These are phyloP conservation scores for Brassica juncea DNA, from an alignment of 345 rosid genomes.

Conservation along the genomic window DNA sequence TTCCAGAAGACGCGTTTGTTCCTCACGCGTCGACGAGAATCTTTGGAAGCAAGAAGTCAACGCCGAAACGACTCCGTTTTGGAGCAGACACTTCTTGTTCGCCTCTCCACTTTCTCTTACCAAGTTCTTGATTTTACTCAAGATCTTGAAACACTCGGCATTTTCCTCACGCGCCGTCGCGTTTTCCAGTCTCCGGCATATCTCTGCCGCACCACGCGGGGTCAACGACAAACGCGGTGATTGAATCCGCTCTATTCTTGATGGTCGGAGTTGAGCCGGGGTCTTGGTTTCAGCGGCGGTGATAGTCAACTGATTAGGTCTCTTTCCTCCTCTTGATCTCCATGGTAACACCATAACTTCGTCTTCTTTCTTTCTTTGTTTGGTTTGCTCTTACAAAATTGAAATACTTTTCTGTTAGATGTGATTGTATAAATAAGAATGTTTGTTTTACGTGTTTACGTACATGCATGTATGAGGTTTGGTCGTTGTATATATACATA, in stretches of 20 bases:
- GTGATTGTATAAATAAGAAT: slow-evolving; percentile 23
- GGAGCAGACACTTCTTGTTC: slow-evolving; percentile 53
- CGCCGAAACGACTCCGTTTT: slow-evolving; percentile 44
- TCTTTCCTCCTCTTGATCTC: slow-evolving; percentile 39
- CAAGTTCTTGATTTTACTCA: slow-evolving; percentile 50
- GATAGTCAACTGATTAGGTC: slow-evolving; percentile 22
- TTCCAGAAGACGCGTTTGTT: slow-evolving; percentile 42
- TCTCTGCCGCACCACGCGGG: slow-evolving; percentile 27
- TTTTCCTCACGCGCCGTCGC: slow-evolving; percentile 25
- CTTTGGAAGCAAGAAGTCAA: slow-evolving; percentile 51
- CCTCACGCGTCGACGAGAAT: slow-evolving; percentile 44
- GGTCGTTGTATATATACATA: not conserved
- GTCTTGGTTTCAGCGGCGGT: slow-evolving; percentile 47
- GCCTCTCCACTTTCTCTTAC: slow-evolving; percentile 59
- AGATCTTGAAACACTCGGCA: slow-evolving; percentile 16
- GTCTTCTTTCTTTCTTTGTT: not conserved
- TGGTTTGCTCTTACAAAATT: not conserved
- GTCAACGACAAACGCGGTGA: slow-evolving; percentile 63
- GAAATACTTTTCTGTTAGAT: not conserved
- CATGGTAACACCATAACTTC: slow-evolving; percentile 42
- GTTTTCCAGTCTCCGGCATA: slow-evolving; percentile 21
- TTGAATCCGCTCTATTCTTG: slow-evolving; percentile 69
- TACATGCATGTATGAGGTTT: slow-evolving; percentile 25
- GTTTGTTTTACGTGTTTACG: slow-evolving; percentile 16
- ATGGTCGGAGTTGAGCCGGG: slow-evolving; percentile 59